A percentile compares a stretch with the other conserved stretches of the same genome.
Evolutionary conservation across 371 early-diverging fungal genomes (phyloP).

Genomic region (Fennellomyces sp.): DNA sequence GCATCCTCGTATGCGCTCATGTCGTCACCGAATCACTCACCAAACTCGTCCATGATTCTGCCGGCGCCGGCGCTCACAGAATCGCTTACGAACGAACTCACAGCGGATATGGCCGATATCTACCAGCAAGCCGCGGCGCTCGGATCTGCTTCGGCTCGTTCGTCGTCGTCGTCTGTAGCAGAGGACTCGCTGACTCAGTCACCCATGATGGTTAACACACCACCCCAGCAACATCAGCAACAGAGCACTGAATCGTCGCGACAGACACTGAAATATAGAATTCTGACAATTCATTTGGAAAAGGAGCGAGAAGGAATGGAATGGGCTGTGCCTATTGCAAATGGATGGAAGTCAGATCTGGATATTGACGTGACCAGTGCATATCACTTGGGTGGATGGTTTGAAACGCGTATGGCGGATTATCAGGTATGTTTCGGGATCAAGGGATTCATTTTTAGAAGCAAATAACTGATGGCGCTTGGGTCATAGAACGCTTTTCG

Average conservation of each 20-base stretch:
- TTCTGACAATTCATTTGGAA: conserved; percentile 53
- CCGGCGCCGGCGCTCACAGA: conserved; percentile 45
- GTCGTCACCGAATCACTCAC: conserved; percentile 50
- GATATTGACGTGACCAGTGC: conserved; percentile 49
- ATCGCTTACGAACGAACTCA: conserved; percentile 24
- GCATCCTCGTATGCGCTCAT: conserved; percentile 61
- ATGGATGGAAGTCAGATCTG: conserved; percentile 34
- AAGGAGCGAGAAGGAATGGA: conserved; percentile 39
- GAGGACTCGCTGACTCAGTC: conserved; percentile 25
- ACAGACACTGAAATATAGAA: conserved; percentile 34
- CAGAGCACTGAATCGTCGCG: conserved; percentile 2
- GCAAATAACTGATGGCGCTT: too few relatives aligned
- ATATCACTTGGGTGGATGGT: conserved; percentile 50
- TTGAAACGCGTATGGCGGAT: conserved; percentile 43
- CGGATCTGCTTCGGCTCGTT: conserved; percentile 26
- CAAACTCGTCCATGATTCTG: conserved; percentile 48
- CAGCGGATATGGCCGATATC: conserved; percentile 36
- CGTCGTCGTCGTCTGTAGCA: conserved; percentile 30
- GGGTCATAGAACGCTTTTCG: conserved; percentile 45
- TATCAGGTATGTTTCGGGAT: conserved; percentile 30
- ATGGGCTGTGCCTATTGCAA: conserved; percentile 30
- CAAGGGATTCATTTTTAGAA: background rate
- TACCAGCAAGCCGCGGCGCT: conserved; percentile 37
- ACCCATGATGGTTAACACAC: background rate
- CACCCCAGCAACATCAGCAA: conserved; percentile 12